Percentiles rank a stretch among this genome's conserved stretches.
phyloP scores from a whole-genome alignment of 768 basidiomycete species.

The Coprinellus micaceus region DNA sequence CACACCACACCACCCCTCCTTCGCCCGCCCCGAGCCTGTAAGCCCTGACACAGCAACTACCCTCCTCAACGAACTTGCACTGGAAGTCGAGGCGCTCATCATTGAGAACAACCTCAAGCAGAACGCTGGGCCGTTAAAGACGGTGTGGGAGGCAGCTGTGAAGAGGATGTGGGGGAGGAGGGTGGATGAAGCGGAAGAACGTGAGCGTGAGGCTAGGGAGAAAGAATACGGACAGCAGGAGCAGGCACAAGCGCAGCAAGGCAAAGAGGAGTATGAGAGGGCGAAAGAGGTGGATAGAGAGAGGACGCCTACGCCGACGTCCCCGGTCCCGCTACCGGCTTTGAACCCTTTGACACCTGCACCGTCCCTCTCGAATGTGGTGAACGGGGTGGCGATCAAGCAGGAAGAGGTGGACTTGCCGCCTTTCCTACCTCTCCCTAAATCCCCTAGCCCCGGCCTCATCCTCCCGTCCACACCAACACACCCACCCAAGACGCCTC shows the following conservation, averaged over 20 bases:
- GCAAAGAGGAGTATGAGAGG: not conserved
- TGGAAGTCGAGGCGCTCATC: slow-evolving; percentile 64
- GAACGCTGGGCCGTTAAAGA: slow-evolving; percentile 52
- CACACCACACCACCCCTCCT: slow-evolving; percentile 25
- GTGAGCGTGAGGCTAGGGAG: not conserved
- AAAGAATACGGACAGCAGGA: not conserved
- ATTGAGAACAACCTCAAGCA: slow-evolving; percentile 62
- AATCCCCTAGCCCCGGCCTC: too few species aligned
- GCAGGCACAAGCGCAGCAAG: not conserved
- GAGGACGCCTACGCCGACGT: not conserved
- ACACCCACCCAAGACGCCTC: too few species aligned
- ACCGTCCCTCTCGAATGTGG: too few species aligned
- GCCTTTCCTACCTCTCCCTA: too few species aligned
- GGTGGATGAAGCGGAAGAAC: not conserved
- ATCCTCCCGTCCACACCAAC: too few species aligned
- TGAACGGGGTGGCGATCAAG: too few species aligned
- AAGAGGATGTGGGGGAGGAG: not conserved
- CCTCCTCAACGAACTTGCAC: slow-evolving; percentile 38
- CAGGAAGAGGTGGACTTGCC: too few species aligned
- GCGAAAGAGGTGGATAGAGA: not conserved
- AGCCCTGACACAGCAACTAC: slow-evolving; percentile 25
- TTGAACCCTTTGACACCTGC: too few species aligned
- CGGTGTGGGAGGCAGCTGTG: slow-evolving; percentile 48
- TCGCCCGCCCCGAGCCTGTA: slow-evolving; percentile 37
- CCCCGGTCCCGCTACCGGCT: too few species aligned